phyloP scores from a whole-genome alignment of 495 filamentous ascomycete species.

The Neurospora sp. region DNA sequence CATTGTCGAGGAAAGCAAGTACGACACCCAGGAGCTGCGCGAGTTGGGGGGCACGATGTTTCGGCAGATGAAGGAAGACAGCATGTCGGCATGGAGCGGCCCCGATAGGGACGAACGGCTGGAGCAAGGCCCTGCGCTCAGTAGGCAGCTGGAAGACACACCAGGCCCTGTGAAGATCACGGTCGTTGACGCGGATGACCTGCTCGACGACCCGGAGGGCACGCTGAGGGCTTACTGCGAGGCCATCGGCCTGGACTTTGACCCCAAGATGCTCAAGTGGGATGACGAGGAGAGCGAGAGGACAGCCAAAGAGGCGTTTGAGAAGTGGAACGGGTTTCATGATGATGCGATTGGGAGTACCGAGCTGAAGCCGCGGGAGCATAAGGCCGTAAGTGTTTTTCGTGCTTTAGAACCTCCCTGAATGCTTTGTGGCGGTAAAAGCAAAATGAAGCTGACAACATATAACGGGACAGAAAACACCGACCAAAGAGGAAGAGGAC shows the following conservation, averaged over 20 bases:
- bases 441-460: background rate
- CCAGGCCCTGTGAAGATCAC: conserved; percentile 45
- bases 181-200: conserved; percentile 89
- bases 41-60: background rate
- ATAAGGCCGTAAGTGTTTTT: conserved; percentile 48
- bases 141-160: background rate
- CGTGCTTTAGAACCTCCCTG: too few relatives aligned
- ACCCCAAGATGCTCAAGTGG: conserved; percentile 71
- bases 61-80: too few relatives aligned
- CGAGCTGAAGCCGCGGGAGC: conserved; percentile 53
- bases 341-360: conserved; percentile 81
- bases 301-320: conserved; percentile 59
- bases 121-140: background rate
- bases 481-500: conserved; percentile 53
- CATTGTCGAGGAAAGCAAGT: conserved; percentile 37
- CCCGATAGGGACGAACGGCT: too few relatives aligned
- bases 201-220: conserved; percentile 68
- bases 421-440: background rate
- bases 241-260: conserved; percentile 63
- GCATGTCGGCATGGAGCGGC: too few relatives aligned
- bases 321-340: conserved; percentile 96
- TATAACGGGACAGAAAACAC: conserved; percentile 20
- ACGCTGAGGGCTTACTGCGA: conserved; percentile 70
- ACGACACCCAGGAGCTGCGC: background rate
- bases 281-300: conserved; percentile 57